These are phyloP conservation scores for Fraxinus platypoda DNA, from an alignment of 305 asterid genomes.

Conservation along the genomic window DNA sequence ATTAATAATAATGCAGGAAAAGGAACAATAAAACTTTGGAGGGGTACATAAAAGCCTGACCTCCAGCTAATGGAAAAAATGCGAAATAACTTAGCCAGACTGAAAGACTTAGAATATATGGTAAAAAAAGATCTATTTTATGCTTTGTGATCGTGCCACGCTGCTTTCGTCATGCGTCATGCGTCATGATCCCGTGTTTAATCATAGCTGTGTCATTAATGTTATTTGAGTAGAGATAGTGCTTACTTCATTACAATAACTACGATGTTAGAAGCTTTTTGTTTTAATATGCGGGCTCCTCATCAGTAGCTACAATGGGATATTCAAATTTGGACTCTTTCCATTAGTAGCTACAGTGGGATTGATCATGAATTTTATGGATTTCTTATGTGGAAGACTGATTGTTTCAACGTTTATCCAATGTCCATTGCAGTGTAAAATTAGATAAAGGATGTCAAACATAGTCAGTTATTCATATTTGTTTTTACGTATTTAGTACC, in stretches of 20 bases:
- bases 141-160: not conserved
- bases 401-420: not conserved
- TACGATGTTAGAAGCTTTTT: not conserved
- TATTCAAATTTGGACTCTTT: not conserved
- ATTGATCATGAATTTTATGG: not conserved
- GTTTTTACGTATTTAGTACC: not conserved
- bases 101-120: not conserved
- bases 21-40: not conserved
- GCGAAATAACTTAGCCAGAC: not conserved
- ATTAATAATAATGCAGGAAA: not conserved
- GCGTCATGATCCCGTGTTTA: not conserved
- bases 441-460: not conserved
- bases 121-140: not conserved
- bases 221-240: not conserved
- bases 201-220: not conserved
- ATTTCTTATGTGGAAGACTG: not conserved
- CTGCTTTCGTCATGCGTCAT: not conserved
- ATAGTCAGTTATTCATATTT: not conserved
- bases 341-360: not conserved
- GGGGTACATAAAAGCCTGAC: not conserved
- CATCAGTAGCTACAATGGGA: not conserved
- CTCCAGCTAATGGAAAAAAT: not conserved
- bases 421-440: not conserved
- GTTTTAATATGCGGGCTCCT: not conserved
- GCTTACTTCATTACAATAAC: not conserved